Evolutionary conservation across 371 early-diverging fungal genomes (phyloP).

Genomic region (Mucor lusitanicus): DNA sequence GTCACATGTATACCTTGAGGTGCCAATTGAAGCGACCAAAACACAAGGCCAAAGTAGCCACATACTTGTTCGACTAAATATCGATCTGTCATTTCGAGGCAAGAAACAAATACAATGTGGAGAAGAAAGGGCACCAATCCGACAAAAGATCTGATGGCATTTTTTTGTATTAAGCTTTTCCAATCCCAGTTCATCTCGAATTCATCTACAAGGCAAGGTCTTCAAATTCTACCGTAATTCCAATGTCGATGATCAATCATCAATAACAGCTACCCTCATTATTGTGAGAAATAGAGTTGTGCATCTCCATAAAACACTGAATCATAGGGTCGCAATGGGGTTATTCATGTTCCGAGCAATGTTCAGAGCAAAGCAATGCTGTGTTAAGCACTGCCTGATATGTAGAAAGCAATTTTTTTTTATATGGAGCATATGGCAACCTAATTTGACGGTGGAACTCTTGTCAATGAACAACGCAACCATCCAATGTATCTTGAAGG

Average conservation of each 20-base stretch:
- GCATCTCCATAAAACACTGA: too few species aligned
- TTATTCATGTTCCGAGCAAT: too few species aligned
- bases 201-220: too few species aligned
- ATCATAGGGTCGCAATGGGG: too few species aligned
- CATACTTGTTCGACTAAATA: conserved; percentile 46
- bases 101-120: background rate
- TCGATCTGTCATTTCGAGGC: conserved; percentile 3
- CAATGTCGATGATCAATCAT: background rate
- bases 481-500: too few species aligned
- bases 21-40: conserved; percentile 62
- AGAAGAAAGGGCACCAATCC: background rate
- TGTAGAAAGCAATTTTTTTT: background rate
- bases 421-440: background rate
- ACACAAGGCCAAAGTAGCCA: conserved; percentile 54
- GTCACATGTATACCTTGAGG: conserved; percentile 50
- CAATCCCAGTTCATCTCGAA: background rate
- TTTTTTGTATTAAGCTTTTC: background rate
- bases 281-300: too few species aligned
- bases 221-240: background rate
- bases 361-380: too few species aligned
- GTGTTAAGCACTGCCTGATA: too few species aligned
- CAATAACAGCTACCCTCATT: too few species aligned
- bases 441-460: too few species aligned
- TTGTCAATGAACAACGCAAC: too few species aligned
- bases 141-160: background rate